A percentile compares a stretch with the other conserved stretches of the same genome.
These are phyloP conservation scores for Stephanodiscus minutulus DNA, from an alignment of 108 stramenopile species.

Conservation along the genomic window DNA sequence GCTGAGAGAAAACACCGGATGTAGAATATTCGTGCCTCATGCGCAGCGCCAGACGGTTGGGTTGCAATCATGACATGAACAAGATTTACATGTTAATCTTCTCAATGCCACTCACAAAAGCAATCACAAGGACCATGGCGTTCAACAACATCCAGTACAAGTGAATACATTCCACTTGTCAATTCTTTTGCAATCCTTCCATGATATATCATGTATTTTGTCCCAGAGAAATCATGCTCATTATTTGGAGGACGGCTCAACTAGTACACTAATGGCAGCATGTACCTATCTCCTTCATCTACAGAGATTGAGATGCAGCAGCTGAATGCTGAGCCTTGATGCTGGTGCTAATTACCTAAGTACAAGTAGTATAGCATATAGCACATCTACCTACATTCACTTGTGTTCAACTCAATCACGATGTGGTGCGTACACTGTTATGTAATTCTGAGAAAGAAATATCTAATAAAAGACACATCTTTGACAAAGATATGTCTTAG, in stretches of 20 bases:
- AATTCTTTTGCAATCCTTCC: conserved; percentile 26
- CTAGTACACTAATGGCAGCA: not conserved
- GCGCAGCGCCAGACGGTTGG: not conserved
- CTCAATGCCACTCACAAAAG: not conserved
- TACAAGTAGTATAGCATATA: too few relatives aligned
- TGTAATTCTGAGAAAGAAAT: too few relatives aligned
- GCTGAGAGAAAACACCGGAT: conserved; percentile 24
- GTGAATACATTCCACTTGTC: conserved; percentile 24
- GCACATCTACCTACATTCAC: too few relatives aligned
- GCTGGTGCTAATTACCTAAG: not conserved
- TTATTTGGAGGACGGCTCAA: conserved; percentile 1
- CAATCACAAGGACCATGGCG: not conserved
- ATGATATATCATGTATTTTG: conserved; percentile 26
- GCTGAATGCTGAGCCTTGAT: too few relatives aligned
- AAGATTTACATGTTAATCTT: too few relatives aligned
- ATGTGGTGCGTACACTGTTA: too few relatives aligned
- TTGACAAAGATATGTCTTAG: too few relatives aligned
- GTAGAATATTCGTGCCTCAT: conserved; percentile 33
- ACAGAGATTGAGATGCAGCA: conserved; percentile 4
- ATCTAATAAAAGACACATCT: too few relatives aligned
- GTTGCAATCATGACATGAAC: conserved; percentile 4
- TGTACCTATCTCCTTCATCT: not conserved
- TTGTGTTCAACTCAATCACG: too few relatives aligned
- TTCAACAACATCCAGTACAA: conserved; percentile 31
- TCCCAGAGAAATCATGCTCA: conserved; percentile 10